A percentile compares a stretch with the other conserved stretches of the same genome.
These are phyloP conservation scores for Nepenthes alata DNA, from an alignment of 179 eudicot species.

Conservation along the genomic window DNA sequence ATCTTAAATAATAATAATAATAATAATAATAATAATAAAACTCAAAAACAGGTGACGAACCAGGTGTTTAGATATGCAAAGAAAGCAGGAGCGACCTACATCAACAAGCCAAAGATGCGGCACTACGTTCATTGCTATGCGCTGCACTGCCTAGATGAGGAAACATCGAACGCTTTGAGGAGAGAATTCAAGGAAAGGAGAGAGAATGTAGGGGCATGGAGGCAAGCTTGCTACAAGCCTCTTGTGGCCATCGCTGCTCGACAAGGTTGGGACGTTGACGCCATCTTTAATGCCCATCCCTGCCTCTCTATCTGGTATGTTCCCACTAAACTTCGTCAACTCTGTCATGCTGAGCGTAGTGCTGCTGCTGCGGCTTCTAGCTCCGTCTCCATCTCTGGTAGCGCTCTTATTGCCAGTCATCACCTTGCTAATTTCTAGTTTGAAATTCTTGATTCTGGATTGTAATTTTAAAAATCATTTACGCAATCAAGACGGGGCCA, in stretches of 20 bases:
- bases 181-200: slow-evolving; percentile 74
- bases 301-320: slow-evolving; percentile 84
- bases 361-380: slow-evolving; percentile 10
- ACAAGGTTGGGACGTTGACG: slow-evolving; percentile 89
- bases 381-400: slow-evolving; percentile 13
- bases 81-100: slow-evolving; percentile 88
- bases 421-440: neutral
- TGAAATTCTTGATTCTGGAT: too few species aligned
- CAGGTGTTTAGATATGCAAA: slow-evolving; percentile 88
- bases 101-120: slow-evolving; percentile 96
- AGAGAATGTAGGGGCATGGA: slow-evolving; percentile 84
- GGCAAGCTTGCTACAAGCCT: slow-evolving; percentile 84
- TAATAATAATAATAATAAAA: too few species aligned
- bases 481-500: too few species aligned
- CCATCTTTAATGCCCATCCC: slow-evolving; percentile 72
- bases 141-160: slow-evolving; percentile 78
- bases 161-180: slow-evolving; percentile 56
- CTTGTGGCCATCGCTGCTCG: slow-evolving; percentile 57
- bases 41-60: slow-evolving; percentile 58
- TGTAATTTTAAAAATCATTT: too few species aligned
- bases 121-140: slow-evolving; percentile 98
- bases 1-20: too few species aligned
- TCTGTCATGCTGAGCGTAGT: slow-evolving; percentile 80
- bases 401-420: slow-evolving; percentile 4
- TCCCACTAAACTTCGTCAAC: slow-evolving; percentile 91